These are phyloP conservation scores for Linanthus parryae DNA, from an alignment of 148 eudicot genomes.

Conservation along the genomic window DNA sequence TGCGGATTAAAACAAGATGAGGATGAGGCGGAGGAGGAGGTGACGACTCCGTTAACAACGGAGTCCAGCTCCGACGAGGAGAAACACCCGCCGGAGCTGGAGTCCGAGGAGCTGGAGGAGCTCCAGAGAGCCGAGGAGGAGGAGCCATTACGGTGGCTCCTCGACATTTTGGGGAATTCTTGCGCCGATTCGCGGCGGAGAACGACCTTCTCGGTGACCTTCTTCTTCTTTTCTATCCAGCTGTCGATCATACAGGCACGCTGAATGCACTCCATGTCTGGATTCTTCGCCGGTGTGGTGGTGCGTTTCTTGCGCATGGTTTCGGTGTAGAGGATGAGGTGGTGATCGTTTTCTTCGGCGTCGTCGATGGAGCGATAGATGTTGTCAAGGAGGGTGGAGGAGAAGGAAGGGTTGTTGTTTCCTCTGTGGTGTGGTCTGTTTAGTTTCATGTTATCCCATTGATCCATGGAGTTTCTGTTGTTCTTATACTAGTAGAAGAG, in stretches of 20 bases:
- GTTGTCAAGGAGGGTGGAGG: constrained; percentile 72
- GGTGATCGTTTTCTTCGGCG: constrained; percentile 11
- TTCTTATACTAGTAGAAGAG: too few species aligned
- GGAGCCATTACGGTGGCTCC: constrained; percentile 1
- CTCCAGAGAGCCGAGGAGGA: constrained; percentile 20
- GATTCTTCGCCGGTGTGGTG: background rate
- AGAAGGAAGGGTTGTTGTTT: constrained; percentile 51
- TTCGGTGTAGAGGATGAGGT: constrained; percentile 16
- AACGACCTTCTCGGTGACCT: constrained; percentile 17
- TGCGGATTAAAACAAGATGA: constrained; percentile 3
- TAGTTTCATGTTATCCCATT: too few species aligned
- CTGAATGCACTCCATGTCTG: background rate
- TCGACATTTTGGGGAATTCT: constrained; percentile 7
- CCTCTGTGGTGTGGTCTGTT: constrained; percentile 5
- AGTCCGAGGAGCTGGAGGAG: constrained; percentile 53
- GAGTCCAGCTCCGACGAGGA: constrained; percentile 34
- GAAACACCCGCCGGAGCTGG: constrained; percentile 38
- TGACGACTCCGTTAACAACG: too few species aligned
- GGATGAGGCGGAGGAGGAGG: too few species aligned
- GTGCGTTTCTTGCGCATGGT: constrained; percentile 26
- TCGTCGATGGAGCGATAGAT: constrained; percentile 84
- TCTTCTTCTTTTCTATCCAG: constrained; percentile 54
- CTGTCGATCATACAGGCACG: constrained; percentile 37
- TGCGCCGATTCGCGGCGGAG: constrained; percentile 22
- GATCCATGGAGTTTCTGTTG: too few species aligned